Conservation (phyloP, 495 filamentous ascomycete genomes). For the Evansstolkia leycettana region DNA sequence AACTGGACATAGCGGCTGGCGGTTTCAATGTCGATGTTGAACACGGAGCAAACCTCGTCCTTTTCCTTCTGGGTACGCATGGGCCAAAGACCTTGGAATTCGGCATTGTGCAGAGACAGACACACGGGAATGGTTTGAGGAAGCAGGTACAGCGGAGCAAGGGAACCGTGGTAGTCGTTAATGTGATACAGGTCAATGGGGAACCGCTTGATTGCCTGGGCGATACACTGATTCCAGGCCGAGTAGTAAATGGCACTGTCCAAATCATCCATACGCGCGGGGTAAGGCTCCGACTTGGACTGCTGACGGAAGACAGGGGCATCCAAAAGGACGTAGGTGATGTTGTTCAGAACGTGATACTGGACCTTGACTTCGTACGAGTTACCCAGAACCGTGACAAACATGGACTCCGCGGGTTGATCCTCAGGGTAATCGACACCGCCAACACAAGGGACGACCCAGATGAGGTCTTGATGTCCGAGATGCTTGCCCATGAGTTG, state of each 20-base stretch:
- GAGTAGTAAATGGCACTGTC: slow-evolving; percentile 63
- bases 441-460: slow-evolving; percentile 67
- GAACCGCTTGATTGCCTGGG: slow-evolving; percentile 44
- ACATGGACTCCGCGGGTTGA: slow-evolving; percentile 48
- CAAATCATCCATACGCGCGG: slow-evolving; percentile 62
- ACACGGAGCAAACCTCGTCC: slow-evolving; percentile 60
- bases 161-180: slow-evolving; percentile 69
- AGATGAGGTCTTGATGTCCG: slow-evolving; percentile 54
- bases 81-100: slow-evolving; percentile 65
- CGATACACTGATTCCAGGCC: slow-evolving; percentile 64
- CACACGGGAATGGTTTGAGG: slow-evolving; percentile 41
- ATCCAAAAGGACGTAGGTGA: slow-evolving; percentile 62
- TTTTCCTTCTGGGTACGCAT: slow-evolving; percentile 57
- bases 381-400: slow-evolving; percentile 52
- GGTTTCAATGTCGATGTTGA: slow-evolving; percentile 40
- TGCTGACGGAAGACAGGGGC: slow-evolving; percentile 61
- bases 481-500: slow-evolving; percentile 62
- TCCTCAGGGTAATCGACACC: slow-evolving; percentile 55
- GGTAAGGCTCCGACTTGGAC: slow-evolving; percentile 54
- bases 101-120: slow-evolving; percentile 53
- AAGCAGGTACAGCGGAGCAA: slow-evolving; percentile 59
- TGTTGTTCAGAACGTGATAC: slow-evolving; percentile 53
- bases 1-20: slow-evolving; percentile 42
- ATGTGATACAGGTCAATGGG: slow-evolving; percentile 66
- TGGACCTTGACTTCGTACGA: slow-evolving; percentile 53